phyloP scores from a whole-genome alignment of 2,329 filamentous ascomycete genomes.

The Xylariaceae sp. region DNA sequence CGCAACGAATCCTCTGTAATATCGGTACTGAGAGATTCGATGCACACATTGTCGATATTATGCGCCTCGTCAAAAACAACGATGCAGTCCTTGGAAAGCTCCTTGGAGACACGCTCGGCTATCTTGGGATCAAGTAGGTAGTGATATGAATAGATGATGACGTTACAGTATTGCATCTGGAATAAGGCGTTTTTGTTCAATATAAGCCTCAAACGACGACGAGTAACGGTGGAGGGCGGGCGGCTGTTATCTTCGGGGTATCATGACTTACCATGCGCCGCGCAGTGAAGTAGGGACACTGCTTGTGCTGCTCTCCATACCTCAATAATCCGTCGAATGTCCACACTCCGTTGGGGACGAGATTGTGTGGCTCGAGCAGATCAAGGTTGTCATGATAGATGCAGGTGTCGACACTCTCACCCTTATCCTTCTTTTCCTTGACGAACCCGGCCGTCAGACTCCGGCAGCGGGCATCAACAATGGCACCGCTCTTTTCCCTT shows the following conservation, averaged over 20 bases:
- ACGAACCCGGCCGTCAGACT: conserved; percentile 95
- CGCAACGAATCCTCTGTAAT: conserved; percentile 91
- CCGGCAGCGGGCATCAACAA: conserved; percentile 94
- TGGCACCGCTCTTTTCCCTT: conserved; percentile 86
- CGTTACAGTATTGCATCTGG: conserved; percentile 97
- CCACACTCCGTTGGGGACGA: conserved; percentile 93
- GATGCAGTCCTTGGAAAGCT: conserved; percentile 96
- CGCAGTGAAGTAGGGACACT: conserved; percentile 96
- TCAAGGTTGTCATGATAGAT: conserved; percentile 98
- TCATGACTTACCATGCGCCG: conserved; percentile 70
- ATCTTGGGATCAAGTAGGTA: conserved; percentile 98
- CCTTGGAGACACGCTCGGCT: conserved; percentile 88
- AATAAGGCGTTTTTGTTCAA: conserved; percentile 1
- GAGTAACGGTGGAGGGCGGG: neutral
- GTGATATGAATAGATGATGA: conserved; percentile 99
- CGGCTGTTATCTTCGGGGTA: neutral
- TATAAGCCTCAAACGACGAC: conserved; percentile 6
- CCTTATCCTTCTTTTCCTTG: conserved; percentile 93
- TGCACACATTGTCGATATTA: conserved; percentile 99
- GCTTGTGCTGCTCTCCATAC: conserved; percentile 93
- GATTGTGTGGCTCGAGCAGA: conserved; percentile 86
- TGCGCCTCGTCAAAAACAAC: conserved; percentile 98
- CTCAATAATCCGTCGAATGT: conserved; percentile 83
- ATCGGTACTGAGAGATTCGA: conserved; percentile 94
- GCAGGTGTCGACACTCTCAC: conserved; percentile 90